A percentile compares a stretch with the other conserved stretches of the same genome.
Evolutionary conservation across 495 filamentous ascomycete species (phyloP).

Genomic region (Diplogelasinospora grovesii): DNA sequence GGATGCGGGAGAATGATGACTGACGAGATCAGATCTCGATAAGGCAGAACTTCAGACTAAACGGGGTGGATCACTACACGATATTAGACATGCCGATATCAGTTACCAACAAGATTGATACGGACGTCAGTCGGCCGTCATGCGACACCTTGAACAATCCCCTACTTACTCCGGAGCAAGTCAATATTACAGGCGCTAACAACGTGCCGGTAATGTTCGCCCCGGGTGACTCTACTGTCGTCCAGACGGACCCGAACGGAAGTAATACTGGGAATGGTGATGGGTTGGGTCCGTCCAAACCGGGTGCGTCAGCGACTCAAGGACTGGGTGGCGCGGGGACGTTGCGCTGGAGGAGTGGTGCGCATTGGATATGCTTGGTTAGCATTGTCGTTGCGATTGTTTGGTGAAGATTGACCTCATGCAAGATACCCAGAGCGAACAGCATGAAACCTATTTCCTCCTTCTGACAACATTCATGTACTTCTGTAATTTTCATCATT

Average conservation of each 20-base stretch:
- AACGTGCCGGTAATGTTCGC: slow-evolving; percentile 38
- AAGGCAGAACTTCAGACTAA: slow-evolving; percentile 59
- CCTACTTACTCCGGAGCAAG: slow-evolving; percentile 33
- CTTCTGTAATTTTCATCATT: too few species aligned
- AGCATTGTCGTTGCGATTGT: slow-evolving; percentile 15
- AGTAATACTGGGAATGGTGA: slow-evolving; percentile 12
- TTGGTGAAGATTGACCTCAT: too few species aligned
- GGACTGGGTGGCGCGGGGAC: slow-evolving; percentile 25
- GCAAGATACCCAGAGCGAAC: too few species aligned
- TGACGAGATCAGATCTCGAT: slow-evolving; percentile 56
- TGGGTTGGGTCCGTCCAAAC: slow-evolving; percentile 24
- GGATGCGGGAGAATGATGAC: neutral
- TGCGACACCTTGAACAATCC: slow-evolving; percentile 43
- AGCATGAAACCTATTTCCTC: too few species aligned
- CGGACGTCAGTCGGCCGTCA: slow-evolving; percentile 29
- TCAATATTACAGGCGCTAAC: slow-evolving; percentile 26
- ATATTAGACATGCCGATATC: slow-evolving; percentile 61
- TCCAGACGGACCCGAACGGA: slow-evolving; percentile 21
- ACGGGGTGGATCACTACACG: slow-evolving; percentile 57
- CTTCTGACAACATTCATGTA: too few species aligned
- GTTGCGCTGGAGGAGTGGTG: slow-evolving; percentile 8
- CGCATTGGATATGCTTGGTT: slow-evolving; percentile 6
- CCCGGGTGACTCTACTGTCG: slow-evolving; percentile 34
- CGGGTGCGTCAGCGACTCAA: slow-evolving; percentile 13
- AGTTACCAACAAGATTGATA: slow-evolving; percentile 56